A percentile compares a stretch with the other conserved stretches of the same genome.
phyloP scores from a whole-genome alignment of 2,329 filamentous ascomycete species.

The Cercospora janseana region DNA sequence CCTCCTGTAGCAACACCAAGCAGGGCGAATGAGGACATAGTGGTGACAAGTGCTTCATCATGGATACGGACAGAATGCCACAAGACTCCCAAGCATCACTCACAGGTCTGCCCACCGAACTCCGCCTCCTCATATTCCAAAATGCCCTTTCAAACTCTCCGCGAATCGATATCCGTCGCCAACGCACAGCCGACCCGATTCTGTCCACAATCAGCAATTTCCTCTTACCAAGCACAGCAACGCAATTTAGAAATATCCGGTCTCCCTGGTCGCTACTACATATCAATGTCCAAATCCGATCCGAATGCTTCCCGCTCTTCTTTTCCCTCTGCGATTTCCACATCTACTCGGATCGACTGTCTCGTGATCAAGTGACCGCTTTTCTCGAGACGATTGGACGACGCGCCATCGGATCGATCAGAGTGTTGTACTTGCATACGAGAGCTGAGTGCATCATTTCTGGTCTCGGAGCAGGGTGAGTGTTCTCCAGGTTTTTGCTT shows the following conservation, averaged over 20 bases:
- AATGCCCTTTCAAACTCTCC: not conserved
- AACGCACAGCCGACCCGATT: not conserved
- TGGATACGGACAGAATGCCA: too few species aligned
- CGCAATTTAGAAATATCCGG: not conserved
- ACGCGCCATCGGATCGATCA: not conserved
- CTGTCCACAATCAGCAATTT: not conserved
- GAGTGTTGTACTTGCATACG: not conserved
- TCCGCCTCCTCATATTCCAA: slow-evolving; percentile 6
- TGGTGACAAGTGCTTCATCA: too few species aligned
- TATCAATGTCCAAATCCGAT: not conserved
- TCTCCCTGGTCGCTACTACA: not conserved
- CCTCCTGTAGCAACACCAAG: too few species aligned
- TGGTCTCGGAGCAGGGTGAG: not conserved
- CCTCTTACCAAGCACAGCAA: not conserved
- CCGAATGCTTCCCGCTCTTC: not conserved
- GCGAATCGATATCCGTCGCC: slow-evolving; percentile 1
- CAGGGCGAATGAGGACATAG: too few species aligned
- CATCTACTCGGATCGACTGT: not conserved
- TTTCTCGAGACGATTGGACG: not conserved
- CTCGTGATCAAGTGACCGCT: not conserved
- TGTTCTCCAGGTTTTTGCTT: not conserved
- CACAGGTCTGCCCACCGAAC: slow-evolving; percentile 1
- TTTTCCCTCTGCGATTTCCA: not conserved
- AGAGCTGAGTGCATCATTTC: slow-evolving; percentile 1
- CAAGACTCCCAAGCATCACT: slow-evolving; percentile 6